phyloP scores from a whole-genome alignment of 2,329 filamentous ascomycete genomes.

The Arthrobotrys conoides region DNA sequence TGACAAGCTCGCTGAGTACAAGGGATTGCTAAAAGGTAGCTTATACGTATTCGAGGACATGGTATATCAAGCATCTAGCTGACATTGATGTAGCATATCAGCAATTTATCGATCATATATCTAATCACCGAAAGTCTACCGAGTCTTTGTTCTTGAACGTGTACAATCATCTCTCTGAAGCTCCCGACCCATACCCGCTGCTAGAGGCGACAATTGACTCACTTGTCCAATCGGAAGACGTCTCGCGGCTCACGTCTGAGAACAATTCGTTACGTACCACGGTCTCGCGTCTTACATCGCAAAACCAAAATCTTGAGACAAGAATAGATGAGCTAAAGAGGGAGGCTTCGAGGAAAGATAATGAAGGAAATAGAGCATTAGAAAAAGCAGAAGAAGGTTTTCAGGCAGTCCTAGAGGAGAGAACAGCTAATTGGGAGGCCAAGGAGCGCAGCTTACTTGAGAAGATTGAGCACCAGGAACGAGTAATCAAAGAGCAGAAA shows the following conservation, averaged over 20 bases:
- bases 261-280: conserved; percentile 88
- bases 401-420: conserved; percentile 90
- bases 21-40: conserved; percentile 85
- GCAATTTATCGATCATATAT: conserved; percentile 94
- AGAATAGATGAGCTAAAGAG: conserved; percentile 66
- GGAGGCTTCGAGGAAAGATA: conserved; percentile 68
- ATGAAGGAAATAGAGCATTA: conserved; percentile 81
- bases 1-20: conserved; percentile 88
- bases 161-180: conserved; percentile 94
- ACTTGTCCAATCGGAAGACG: conserved; percentile 88
- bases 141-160: conserved; percentile 93
- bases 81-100: conserved; percentile 80
- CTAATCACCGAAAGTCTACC: conserved; percentile 94
- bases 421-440: conserved; percentile 94
- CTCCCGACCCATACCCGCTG: conserved; percentile 94
- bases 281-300: conserved; percentile 70
- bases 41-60: not conserved
- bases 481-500: conserved; percentile 92
- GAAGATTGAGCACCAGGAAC: conserved; percentile 93
- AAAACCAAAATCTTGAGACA: conserved; percentile 62
- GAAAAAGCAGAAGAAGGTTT: conserved; percentile 94
- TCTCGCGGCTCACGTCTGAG: conserved; percentile 89
- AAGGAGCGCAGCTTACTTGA: conserved; percentile 93
- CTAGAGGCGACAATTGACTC: conserved; percentile 97
- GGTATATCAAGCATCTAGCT: not conserved